Base-by-base conservation (phyloP, 345 rosid species). In the Eutrema japonicum region DNA sequence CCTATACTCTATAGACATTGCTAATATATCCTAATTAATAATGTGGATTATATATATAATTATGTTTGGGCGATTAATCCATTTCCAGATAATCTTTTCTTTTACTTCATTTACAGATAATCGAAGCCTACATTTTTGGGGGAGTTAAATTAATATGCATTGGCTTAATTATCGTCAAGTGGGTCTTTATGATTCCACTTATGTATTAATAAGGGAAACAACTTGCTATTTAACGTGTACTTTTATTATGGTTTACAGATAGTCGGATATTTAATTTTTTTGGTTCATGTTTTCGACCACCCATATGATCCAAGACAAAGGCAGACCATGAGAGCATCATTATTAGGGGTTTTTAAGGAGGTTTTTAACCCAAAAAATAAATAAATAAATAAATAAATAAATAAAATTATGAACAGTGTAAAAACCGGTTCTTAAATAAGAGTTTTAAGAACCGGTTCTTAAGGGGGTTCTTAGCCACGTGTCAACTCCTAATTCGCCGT, bases 111-210 rank as follows among this genome's bases (percentile, higher is more conserved):
- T 57, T 57, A 57, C 43, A 57, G 48, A 51, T 66, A 37, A 66
- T 26, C 11, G 32, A 38, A 66, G 45, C 36, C 40, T 43, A 35
- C 10, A 3, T 16, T 18, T 70, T 22, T 6, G 12, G 27, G 40
- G 49, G 14, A 6, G 2, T 36, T 29, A 60, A 12, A 35, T 6
- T 29, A 66, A 50, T 7, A 46, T 47, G 65, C 12, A 58, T 49
- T 51, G 47, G 30, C 27, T 41, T 52, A 42, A 10, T 14, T 42
- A 61, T 35, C n/a, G 35, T 68, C 74, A 69, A 75, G 74, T 76
- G 43, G 74, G 11, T 45, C 33, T 4, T 68, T 35, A 58, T 68
- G 73, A 75, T 75, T 75, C 78, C 73, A 60, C 42, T 50, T 32
- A 51, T 59, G 55, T 58, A 66, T 73, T 36, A 36, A 47, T 40